Evolutionary conservation across 805 yeast genomes (phyloP), one percentile per base, ranked within the genome.

Genomic region (Saccharomycopsis fibuligera): DNA sequence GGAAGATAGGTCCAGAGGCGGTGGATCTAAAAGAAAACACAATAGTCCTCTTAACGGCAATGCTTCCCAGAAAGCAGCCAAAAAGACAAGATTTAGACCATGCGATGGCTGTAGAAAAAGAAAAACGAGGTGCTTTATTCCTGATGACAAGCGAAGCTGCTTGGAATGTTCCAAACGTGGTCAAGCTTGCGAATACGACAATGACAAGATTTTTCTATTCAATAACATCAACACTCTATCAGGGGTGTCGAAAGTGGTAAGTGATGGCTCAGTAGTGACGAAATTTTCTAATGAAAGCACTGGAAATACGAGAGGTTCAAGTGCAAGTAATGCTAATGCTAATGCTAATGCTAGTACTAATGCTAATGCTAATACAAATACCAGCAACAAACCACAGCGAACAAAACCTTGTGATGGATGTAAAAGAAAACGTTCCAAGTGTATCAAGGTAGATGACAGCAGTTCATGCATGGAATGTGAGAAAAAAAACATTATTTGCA

Each of bases 51-150:
- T n/a, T n/a, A n/a, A n/a, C n/a, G n/a, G n/a, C n/a, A n/a, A n/a
- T n/a, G 10, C 27, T 22, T 27, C 17, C 8, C 24, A 14, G 27
- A 47, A 47, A 31, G 41, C 43, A 1, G 21, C 31, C 10, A 54
- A 54, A 29, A 48, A 46, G 30, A 21, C 55, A 12, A 60, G 67
- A 49, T 60, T 60, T 8, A 60, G 67, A 24, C 72, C 72, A 4
- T 68, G 72, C 48, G 60, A 63, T 39, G 64, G 62, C 5, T 68
- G 72, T 48, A 54, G 69, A n/a, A 57, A 62, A 30, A 60, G 71
- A 29, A 68, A 66, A 56, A 63, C 65, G 0, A 60, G 62, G 49
- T 66, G 69, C 37, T 50, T 59, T n/a, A 54, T 64, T 2, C 58
- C 58, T 2, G 59, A 55, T 8, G 53, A 50, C 3, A 41, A 58